Evolutionary conservation across 2,329 filamentous ascomycete species (phyloP).

Genomic region (Penicillium verrucosum): DNA sequence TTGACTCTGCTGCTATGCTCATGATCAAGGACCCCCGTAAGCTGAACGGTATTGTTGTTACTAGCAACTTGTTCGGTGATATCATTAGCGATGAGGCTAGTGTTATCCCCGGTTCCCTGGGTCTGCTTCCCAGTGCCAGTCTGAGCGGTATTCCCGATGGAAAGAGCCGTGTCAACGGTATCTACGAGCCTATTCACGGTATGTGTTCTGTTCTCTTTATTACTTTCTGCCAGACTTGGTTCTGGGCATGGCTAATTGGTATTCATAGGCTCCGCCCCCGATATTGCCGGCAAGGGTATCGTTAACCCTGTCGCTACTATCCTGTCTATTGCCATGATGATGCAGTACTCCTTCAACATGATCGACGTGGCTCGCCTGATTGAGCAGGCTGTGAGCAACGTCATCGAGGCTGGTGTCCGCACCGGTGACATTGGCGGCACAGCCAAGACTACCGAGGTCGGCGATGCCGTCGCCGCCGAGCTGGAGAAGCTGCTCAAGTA

Average conservation of each 20-base stretch:
- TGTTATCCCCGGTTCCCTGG: constrained; percentile 87
- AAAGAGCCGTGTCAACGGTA: constrained; percentile 80
- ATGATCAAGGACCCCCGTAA: constrained; percentile 90
- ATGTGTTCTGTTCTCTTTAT: constrained; percentile 26
- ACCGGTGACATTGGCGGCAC: constrained; percentile 84
- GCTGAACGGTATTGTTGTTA: constrained; percentile 87
- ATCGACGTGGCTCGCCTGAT: constrained; percentile 62
- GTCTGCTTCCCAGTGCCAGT: constrained; percentile 82
- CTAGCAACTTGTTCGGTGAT: constrained; percentile 92
- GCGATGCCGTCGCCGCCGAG: constrained; percentile 75
- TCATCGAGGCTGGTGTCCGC: constrained; percentile 73
- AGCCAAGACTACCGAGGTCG: constrained; percentile 71
- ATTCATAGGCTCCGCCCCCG: constrained; percentile 72
- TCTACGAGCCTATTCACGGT: constrained; percentile 98
- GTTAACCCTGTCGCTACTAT: constrained; percentile 92
- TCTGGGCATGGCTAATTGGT: not conserved
- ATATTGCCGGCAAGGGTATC: constrained; percentile 87
- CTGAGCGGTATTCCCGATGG: constrained; percentile 83
- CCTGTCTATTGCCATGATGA: constrained; percentile 90
- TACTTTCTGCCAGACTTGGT: not conserved
- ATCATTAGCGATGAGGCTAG: constrained; percentile 95
- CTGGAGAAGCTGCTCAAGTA: constrained; percentile 64
- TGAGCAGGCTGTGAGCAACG: constrained; percentile 40
- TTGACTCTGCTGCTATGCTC: constrained; percentile 95
- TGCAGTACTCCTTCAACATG: constrained; percentile 84